Percentiles rank a stretch among this genome's conserved stretches.
Conservation (phyloP, 139 green algal genomes). For the Ulvella scutata region DNA sequence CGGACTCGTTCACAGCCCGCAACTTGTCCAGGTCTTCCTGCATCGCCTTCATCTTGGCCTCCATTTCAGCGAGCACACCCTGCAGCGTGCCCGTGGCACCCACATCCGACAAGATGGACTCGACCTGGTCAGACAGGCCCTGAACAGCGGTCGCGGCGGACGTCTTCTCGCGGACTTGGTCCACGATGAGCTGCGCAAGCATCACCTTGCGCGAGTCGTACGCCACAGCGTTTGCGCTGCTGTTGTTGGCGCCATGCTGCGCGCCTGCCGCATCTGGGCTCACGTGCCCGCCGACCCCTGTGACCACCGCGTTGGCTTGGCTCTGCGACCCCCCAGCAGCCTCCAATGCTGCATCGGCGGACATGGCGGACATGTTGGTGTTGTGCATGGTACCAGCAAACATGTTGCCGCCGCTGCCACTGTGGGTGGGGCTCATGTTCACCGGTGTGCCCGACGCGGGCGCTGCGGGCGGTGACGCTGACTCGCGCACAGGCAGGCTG, state of each 20-base stretch:
- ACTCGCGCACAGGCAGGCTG: background rate
- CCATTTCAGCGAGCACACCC: background rate
- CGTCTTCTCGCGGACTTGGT: constrained; percentile 3
- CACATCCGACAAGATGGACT: background rate
- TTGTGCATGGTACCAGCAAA: background rate
- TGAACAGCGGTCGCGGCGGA: background rate
- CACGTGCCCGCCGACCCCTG: background rate
- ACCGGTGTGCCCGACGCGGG: background rate
- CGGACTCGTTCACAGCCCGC: background rate
- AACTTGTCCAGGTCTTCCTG: background rate
- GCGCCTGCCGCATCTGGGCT: background rate
- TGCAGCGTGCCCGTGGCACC: background rate
- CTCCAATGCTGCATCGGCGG: background rate
- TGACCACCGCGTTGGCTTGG: background rate
- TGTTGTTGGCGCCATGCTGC: no score
- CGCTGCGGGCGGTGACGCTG: background rate
- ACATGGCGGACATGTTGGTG: background rate
- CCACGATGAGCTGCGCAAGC: background rate
- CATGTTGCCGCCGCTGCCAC: background rate
- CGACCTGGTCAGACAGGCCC: background rate
- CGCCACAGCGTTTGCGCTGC: background rate
- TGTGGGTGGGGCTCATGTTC: background rate
- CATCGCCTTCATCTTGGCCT: background rate
- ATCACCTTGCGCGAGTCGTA: constrained; percentile 4
- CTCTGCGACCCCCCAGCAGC: background rate